These are phyloP conservation scores for Calonectria pauciramosa DNA, from an alignment of 2,329 filamentous ascomycete genomes.

Conservation along the genomic window DNA sequence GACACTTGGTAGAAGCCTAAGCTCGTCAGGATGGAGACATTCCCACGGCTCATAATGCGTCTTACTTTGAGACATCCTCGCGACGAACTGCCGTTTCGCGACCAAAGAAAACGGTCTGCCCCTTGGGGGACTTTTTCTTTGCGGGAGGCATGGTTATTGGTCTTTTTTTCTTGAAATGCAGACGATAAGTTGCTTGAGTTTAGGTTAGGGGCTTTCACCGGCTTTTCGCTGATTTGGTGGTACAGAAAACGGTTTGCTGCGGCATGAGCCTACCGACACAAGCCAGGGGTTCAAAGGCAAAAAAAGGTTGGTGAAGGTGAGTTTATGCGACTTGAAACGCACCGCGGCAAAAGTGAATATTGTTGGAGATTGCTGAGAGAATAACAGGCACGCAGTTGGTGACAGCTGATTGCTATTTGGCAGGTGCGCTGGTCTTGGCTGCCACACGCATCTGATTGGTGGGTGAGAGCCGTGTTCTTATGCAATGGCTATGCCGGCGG, in stretches of 20 bases:
- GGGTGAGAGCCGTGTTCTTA: neutral
- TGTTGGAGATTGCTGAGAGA: neutral
- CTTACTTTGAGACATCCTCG: constrained; percentile 34
- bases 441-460: neutral
- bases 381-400: neutral
- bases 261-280: neutral
- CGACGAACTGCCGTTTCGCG: constrained; percentile 31
- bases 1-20: constrained; percentile 27
- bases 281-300: neutral
- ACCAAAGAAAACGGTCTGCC: constrained; percentile 39
- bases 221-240: neutral
- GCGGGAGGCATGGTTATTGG: constrained; percentile 29
- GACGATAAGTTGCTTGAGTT: neutral
- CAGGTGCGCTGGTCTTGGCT: neutral
- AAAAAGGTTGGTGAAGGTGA: neutral
- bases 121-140: neutral
- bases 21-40: constrained; percentile 8
- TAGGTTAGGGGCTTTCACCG: neutral
- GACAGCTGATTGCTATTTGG: neutral
- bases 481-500: neutral
- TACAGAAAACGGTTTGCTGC: neutral
- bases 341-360: neutral
- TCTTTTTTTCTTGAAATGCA: neutral
- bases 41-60: fast-evolving
- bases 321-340: neutral